Evolutionary conservation across 1,284 basidiomycete species (phyloP).

Genomic region (Amylostereum areolatum): DNA sequence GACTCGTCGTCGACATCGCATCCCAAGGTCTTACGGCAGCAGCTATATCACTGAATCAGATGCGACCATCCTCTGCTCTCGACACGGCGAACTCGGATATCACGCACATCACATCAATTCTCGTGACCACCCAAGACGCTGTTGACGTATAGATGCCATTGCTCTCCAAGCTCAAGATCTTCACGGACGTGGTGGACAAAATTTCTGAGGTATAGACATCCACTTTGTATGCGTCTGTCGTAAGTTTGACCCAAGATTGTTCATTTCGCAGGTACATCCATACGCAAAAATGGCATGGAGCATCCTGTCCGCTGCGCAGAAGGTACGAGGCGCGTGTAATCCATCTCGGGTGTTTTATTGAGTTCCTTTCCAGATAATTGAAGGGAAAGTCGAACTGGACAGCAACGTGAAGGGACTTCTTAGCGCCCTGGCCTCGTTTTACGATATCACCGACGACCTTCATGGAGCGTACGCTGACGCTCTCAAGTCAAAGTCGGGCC

Average conservation of each 20-base stretch:
- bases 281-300: conserved; percentile 14
- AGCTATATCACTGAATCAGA: too few relatives aligned
- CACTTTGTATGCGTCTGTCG: not conserved
- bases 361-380: conserved; percentile 3
- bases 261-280: conserved; percentile 15
- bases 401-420: not conserved
- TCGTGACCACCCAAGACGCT: too few relatives aligned
- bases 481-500: not conserved
- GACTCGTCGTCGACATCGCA: too few relatives aligned
- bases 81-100: too few relatives aligned
- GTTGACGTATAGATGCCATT: not conserved
- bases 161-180: not conserved
- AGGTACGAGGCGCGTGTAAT: too few relatives aligned
- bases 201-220: conserved; percentile 2
- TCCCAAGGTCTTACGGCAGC: too few relatives aligned
- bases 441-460: not conserved
- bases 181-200: conserved; percentile 1
- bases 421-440: not conserved
- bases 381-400: conserved; percentile 4
- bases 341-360: not conserved
- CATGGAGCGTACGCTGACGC: not conserved
- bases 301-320: conserved; percentile 9
- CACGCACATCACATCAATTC: too few relatives aligned
- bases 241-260: not conserved
- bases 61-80: too few relatives aligned